Base-by-base conservation (phyloP, 805 yeast species). In the Candida jianshihensis region DNA sequence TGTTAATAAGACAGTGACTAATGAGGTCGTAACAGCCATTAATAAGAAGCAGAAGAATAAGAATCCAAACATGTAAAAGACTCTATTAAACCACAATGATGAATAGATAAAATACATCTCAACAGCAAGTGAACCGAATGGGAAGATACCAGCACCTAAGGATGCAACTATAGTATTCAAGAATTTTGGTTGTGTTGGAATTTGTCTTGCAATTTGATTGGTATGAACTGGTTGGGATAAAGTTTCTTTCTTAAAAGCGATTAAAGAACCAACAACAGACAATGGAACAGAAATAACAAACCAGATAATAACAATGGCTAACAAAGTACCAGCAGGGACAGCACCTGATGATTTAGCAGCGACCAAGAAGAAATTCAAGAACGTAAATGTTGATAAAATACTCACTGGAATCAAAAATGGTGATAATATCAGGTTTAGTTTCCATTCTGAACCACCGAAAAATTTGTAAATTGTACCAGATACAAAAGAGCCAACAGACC, bases 11-110 rank as follows among this genome's bases (percentile, higher is more conserved):
- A 88, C 66, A 0, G 96, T 81, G 21, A 88, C 87, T 41, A 89
- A 68, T 12, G 82, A 70, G 12, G 95, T 81, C 5, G 96, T 88
- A 49, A 82, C 51, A 11, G 85, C 66, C 86, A 87, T 82, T 54
- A 89, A 68, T n/a, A 81, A 44, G 56, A 85, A 79, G 51, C 96
- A 88, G 64, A 89, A 78, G 60, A 89, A 85, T 48, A 90, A 66
- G 71, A 90, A 92, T 11, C 97, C 98, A 69, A 92, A 92, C 97
- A 92, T 90, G 71, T 89, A 92, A 69, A 76, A 92, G 46, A 89
- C 80, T 59, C 85, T 75, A 70, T 85, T 88, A 62, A 84, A 86
- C 98, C 98, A 90, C 47, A 92, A 63, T 22, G 96, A 86, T 35
- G 85, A 74, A 66, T 85, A 80, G 51, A 92, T 85, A 65, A 88